Base-by-base conservation (phyloP, 2,329 filamentous ascomycete species). In the Calycina marina region DNA sequence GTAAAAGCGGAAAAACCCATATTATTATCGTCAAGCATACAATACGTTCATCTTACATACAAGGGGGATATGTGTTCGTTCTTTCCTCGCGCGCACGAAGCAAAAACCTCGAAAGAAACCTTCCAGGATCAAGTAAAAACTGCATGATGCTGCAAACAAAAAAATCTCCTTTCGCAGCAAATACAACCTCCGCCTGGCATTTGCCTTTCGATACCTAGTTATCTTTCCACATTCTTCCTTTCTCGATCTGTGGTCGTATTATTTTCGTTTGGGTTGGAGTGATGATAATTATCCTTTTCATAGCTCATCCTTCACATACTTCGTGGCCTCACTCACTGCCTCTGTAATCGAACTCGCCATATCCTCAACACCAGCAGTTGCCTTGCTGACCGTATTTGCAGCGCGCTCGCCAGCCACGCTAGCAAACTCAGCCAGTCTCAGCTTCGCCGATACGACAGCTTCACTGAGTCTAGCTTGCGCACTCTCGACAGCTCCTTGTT, bases 291-390 rank as follows among this genome's bases (percentile, higher is more conserved):
- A 8, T 24, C 20, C 8, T 33, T 27, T 17, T 56, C 47, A 69
- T 54, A 70, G 56, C 53, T 70, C 65, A 47, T 69, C 67, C 47
- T 62, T 67, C 14, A 60, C 56, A 31, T 52, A 55, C 32, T 54
- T 53, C 1, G 62, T 62, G 9, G 56, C 61, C 25, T 55, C 47
- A 30, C 41, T 48, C 14, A 56, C 51, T 8, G 52, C 53, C 39
- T 52, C 57, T 41, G 53, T 57, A 8, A 63, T 57, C 38, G 52
- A 60, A 41, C 59, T 66, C 4, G 60, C 62, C 30, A 58, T 55
- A 9, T 63, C 58, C 35, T 60, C 62, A 3, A 60, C 59, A 5
- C 54, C 58, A 28, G 52, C 55, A 28, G 49, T 52, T 14, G 57
- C 59, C 16, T 54, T 56, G 17, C 53, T 52, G 2, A 50, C 44